Conservation (phyloP, 2,329 filamentous ascomycete genomes). For the Neofusicoccum kwambonambiense region DNA sequence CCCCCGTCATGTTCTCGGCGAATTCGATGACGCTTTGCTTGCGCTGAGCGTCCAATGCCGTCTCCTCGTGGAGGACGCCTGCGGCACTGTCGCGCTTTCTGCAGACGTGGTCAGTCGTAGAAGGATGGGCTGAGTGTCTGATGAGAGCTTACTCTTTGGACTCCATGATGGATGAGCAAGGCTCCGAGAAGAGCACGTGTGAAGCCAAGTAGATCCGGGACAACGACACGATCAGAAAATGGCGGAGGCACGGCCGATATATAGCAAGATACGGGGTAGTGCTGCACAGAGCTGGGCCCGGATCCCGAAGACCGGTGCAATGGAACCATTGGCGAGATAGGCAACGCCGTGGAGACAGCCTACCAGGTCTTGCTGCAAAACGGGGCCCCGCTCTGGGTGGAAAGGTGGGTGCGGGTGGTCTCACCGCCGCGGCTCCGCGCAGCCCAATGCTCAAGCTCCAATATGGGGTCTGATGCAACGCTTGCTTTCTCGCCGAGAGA, state of each 20-base stretch:
- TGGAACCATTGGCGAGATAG: neutral
- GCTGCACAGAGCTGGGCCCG: neutral
- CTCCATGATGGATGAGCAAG: neutral
- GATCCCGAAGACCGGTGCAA: neutral
- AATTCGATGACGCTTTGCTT: neutral
- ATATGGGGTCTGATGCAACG: neutral
- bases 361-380: neutral
- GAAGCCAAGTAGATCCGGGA: neutral
- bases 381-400: neutral
- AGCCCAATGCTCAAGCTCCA: neutral
- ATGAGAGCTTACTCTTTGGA: neutral
- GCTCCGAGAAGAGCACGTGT: neutral
- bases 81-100: slow-evolving; percentile 1
- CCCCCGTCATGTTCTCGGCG: neutral
- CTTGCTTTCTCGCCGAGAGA: neutral
- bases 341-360: neutral
- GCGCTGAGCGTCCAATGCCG: neutral
- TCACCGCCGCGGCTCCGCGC: neutral
- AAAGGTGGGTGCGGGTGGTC: neutral
- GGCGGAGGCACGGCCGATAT: neutral
- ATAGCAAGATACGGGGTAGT: neutral
- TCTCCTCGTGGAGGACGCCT: neutral
- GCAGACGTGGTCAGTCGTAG: neutral
- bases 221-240: neutral
- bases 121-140: too few relatives aligned